Conservation (phyloP, 305 asterid species). For the Fraxinus latifolia region DNA sequence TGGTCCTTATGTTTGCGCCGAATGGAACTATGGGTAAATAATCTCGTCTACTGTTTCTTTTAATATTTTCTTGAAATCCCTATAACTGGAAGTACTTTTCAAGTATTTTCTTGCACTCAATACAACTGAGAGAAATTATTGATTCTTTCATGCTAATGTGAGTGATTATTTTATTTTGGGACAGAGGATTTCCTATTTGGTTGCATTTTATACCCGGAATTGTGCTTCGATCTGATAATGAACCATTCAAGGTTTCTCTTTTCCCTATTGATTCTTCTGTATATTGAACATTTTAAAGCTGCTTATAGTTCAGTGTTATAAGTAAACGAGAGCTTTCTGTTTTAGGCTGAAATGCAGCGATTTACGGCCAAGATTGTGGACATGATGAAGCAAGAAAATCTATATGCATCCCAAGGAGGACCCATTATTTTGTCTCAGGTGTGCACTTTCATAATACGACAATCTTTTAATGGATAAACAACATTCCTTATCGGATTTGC, state of each 20-base stretch:
- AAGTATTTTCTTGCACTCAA: not conserved
- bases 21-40: conserved; percentile 92
- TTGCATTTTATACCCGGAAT: conserved; percentile 83
- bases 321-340: conserved; percentile 10
- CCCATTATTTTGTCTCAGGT: conserved; percentile 96
- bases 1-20: conserved; percentile 96
- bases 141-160: conserved; percentile 8
- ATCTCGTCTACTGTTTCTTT: not conserved
- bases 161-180: conserved; percentile 9
- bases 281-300: not conserved
- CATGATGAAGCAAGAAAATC: conserved; percentile 81
- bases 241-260: conserved; percentile 73
- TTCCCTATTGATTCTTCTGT: not conserved
- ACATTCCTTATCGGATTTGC: not conserved
- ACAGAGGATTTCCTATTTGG: conserved; percentile 96
- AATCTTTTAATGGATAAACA: not conserved
- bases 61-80: not conserved
- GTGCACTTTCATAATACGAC: not conserved
- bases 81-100: not conserved
- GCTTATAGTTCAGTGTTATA: not conserved
- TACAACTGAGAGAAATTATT: not conserved
- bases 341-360: conserved; percentile 89
- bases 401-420: conserved; percentile 94
- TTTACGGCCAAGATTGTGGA: conserved; percentile 85
- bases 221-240: conserved; percentile 74